phyloP scores from a whole-genome alignment of 2,329 filamentous ascomycete genomes.

The Penicillium sp. region DNA sequence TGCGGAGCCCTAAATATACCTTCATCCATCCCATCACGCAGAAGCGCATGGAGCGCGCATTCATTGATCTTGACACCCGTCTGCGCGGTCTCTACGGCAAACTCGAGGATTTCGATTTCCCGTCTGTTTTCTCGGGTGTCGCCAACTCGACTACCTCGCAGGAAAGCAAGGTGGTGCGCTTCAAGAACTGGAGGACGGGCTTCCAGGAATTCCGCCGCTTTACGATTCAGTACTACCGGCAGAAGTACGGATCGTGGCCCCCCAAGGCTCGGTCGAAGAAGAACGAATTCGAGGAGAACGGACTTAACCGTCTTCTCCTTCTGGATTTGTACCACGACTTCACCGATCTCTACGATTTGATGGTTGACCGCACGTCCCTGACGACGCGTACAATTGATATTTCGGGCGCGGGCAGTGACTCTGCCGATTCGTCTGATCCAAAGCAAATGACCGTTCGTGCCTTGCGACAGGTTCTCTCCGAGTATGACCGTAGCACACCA shows the following conservation, averaged over 20 bases:
- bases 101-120: conserved; percentile 87
- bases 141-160: conserved; percentile 76
- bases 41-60: conserved; percentile 76
- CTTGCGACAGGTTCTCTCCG: conserved; percentile 73
- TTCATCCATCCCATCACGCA: conserved; percentile 69
- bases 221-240: conserved; percentile 66
- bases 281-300: conserved; percentile 81
- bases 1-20: conserved; percentile 66
- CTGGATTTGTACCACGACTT: conserved; percentile 82
- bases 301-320: conserved; percentile 79
- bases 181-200: conserved; percentile 75
- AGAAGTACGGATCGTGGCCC: conserved; percentile 73
- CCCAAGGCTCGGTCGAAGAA: conserved; percentile 90
- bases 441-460: conserved; percentile 64
- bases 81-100: conserved; percentile 67
- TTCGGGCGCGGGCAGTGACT: conserved; percentile 51
- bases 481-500: conserved; percentile 85
- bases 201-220: conserved; percentile 75
- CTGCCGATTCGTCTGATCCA: conserved; percentile 32
- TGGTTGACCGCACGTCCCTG: conserved; percentile 74
- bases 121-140: conserved; percentile 81
- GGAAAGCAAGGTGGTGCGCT: conserved; percentile 75
- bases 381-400: conserved; percentile 77
- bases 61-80: conserved; percentile 73
- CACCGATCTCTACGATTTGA: conserved; percentile 79